phyloP scores from a whole-genome alignment of 2,329 filamentous ascomycete genomes.

The Colletotrichum chlorophyti region DNA sequence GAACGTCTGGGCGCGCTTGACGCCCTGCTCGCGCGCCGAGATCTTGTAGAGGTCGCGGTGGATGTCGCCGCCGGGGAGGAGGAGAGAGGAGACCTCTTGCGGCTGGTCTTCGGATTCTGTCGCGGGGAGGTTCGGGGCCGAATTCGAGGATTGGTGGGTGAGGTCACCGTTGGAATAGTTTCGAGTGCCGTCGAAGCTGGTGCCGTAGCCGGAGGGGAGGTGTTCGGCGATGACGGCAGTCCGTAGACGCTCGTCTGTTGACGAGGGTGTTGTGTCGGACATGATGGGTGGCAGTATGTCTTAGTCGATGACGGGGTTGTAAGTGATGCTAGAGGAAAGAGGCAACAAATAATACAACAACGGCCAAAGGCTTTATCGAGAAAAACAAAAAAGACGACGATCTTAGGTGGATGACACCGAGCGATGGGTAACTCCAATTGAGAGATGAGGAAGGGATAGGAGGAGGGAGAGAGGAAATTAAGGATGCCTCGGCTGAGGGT shows the following conservation, averaged over 20 bases:
- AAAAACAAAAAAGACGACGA: neutral
- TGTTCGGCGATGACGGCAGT: constrained; percentile 27
- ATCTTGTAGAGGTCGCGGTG: constrained; percentile 81
- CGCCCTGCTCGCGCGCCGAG: constrained; percentile 59
- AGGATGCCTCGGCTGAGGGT: constrained; percentile 1
- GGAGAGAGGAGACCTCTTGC: constrained; percentile 68
- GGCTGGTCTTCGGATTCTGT: constrained; percentile 1
- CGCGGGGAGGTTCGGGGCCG: neutral
- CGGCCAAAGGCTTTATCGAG: neutral
- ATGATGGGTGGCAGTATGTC: neutral
- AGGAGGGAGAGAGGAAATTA: neutral
- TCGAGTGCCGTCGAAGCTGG: constrained; percentile 29
- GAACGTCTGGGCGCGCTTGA: constrained; percentile 71
- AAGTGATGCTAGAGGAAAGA: neutral
- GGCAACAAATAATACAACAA: neutral
- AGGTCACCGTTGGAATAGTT: constrained; percentile 17
- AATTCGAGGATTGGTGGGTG: constrained; percentile 11
- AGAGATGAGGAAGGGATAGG: neutral
- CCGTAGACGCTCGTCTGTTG: constrained; percentile 20
- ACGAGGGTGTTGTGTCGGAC: constrained; percentile 22
- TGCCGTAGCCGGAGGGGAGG: constrained; percentile 29
- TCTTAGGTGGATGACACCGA: neutral
- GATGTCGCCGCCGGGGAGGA: constrained; percentile 78
- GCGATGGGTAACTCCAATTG: neutral
- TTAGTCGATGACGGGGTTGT: neutral